These are phyloP conservation scores for Musa schizocarpa DNA, from an alignment of 176 grass and related monocot species.

Conservation along the genomic window DNA sequence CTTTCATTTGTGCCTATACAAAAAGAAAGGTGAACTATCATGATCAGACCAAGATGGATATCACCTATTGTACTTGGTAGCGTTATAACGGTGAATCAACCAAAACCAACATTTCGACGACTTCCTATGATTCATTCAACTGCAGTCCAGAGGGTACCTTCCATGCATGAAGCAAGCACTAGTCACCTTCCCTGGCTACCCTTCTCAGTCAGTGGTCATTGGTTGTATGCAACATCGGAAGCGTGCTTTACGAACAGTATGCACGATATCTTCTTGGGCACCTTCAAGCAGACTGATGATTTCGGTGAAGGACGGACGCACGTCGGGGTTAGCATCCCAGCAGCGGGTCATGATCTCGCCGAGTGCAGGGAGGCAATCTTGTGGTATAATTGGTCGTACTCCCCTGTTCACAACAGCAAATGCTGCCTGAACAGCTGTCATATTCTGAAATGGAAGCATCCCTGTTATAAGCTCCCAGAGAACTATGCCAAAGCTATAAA, in stretches of 20 bases:
- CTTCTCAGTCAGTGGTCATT: constrained; percentile 9
- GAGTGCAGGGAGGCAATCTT: constrained; percentile 14
- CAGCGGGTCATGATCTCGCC: constrained; percentile 18
- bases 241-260: constrained; percentile 10
- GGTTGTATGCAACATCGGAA: constrained; percentile 14
- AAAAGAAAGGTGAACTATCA: background rate
- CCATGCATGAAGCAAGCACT: background rate
- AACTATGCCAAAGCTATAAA: constrained; percentile 17
- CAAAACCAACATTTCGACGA: background rate
- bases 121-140: background rate
- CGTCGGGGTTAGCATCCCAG: constrained; percentile 15
- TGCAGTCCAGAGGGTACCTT: background rate
- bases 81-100: constrained; percentile 5
- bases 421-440: constrained; percentile 17
- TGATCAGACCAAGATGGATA: background rate
- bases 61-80: background rate
- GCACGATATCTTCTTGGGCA: background rate
- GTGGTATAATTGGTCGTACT: constrained; percentile 9
- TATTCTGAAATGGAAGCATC: constrained; percentile 15
- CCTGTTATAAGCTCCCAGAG: constrained; percentile 19
- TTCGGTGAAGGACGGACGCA: constrained; percentile 11
- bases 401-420: constrained; percentile 16
- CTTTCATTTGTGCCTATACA: constrained; percentile 12
- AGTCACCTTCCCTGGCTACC: background rate
- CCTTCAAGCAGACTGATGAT: background rate